Evolutionary conservation across 2,329 filamentous ascomycete genomes (phyloP).

Genomic region (Helotiales sp.): DNA sequence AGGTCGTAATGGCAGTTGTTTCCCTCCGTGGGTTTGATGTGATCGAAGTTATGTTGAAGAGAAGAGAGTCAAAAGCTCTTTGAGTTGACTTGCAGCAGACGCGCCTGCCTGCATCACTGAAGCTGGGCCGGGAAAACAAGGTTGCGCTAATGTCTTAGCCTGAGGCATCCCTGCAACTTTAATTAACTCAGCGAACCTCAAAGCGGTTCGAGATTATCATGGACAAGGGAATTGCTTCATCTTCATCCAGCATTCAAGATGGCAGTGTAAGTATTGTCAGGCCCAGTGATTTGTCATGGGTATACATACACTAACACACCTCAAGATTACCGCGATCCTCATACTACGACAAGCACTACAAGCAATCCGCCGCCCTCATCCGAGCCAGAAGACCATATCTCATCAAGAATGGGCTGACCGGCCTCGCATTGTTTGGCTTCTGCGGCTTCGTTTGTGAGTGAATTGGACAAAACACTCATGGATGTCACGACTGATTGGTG

Average conservation of each 20-base stretch:
- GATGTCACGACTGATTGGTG: neutral
- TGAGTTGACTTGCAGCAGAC: conserved; percentile 1
- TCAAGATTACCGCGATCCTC: conserved; percentile 68
- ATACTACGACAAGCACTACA: conserved; percentile 90
- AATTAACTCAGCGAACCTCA: neutral
- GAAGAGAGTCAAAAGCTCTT: neutral
- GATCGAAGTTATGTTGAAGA: conserved; percentile 2
- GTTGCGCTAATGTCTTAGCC: neutral
- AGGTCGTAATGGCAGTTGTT: conserved; percentile 7
- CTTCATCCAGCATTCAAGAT: conserved; percentile 32
- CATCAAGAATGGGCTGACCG: conserved; percentile 84
- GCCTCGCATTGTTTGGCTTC: conserved; percentile 74
- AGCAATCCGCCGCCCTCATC: conserved; percentile 86
- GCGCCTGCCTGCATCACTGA: neutral
- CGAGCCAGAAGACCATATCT: conserved; percentile 92
- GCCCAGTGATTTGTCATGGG: neutral
- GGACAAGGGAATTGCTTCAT: neutral
- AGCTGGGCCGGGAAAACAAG: neutral
- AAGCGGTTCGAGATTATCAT: neutral
- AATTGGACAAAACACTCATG: neutral
- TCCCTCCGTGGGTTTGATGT: conserved; percentile 22
- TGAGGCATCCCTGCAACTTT: neutral
- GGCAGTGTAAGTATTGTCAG: conserved; percentile 36
- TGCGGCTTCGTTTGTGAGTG: conserved; percentile 88
- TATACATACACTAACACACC: conserved; percentile 8